A percentile compares a stretch with the other conserved stretches of the same genome.
Evolutionary conservation across 805 yeast species (phyloP).

Genomic region (Candida nemodendra): DNA sequence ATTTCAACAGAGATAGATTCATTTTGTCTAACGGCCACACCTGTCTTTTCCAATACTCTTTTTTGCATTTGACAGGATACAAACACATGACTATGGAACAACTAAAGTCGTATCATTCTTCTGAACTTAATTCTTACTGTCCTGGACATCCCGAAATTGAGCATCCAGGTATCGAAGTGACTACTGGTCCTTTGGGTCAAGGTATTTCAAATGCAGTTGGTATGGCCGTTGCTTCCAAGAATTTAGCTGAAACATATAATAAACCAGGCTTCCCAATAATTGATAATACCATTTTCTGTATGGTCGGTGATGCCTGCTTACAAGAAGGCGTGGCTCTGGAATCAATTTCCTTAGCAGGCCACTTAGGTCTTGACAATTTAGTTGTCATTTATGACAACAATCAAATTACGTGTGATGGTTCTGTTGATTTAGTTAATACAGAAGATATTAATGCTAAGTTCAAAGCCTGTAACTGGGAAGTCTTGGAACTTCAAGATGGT

Average conservation of each 20-base stretch:
- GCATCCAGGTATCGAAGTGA: constrained; percentile 89
- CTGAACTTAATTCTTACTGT: constrained; percentile 83
- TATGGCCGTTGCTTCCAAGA: constrained; percentile 87
- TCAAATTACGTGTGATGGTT: constrained; percentile 93
- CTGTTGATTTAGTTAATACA: constrained; percentile 82
- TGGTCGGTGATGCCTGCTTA: constrained; percentile 95
- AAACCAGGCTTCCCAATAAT: constrained; percentile 72
- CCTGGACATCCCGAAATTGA: constrained; percentile 97
- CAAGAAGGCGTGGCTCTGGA: constrained; percentile 96
- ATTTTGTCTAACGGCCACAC: constrained; percentile 75
- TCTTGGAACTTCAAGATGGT: constrained; percentile 71
- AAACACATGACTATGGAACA: constrained; percentile 70
- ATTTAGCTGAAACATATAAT: constrained; percentile 87
- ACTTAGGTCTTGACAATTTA: constrained; percentile 72
- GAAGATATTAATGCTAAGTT: constrained; percentile 84
- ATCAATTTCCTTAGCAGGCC: constrained; percentile 51
- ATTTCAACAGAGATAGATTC: constrained; percentile 71
- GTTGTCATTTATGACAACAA: constrained; percentile 94
- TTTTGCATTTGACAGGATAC: constrained; percentile 83
- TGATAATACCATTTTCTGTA: constrained; percentile 69
- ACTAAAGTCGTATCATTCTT: constrained; percentile 64
- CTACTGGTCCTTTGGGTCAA: constrained; percentile 98
- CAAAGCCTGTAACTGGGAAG: constrained; percentile 92
- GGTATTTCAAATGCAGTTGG: constrained; percentile 96
- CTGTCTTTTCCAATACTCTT: constrained; percentile 78